Evolutionary conservation across 129 eudicot genomes (phyloP), one percentile per base, ranked within the genome.

Genomic region (Escallonia rubra): DNA sequence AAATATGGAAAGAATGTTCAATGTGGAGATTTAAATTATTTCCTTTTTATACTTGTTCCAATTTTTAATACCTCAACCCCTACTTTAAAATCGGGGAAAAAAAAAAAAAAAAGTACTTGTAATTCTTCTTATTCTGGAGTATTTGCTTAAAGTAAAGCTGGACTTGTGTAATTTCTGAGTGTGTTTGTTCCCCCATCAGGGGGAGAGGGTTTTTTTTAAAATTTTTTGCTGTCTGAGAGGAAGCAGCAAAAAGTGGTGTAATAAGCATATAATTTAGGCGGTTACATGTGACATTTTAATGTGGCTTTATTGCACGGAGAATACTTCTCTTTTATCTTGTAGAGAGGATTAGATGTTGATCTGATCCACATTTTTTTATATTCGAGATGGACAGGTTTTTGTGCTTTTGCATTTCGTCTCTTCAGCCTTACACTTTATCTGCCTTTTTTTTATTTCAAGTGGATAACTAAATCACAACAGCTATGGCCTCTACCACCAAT

Each of bases 221-320:
- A 7, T 63, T 67, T 41, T 63, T 67, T 41, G 46, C 47, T 81
- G 86, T 81, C 82, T 64, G 68, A 73, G 45, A 67, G 49, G 14
- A 40, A 68, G 86, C 53, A 73, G 82, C 86, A 73, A 60, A 81
- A 81, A 68, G 79, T 65, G 68, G 76, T 46, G 55, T 14, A 57
- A 61, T 15, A 4, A 34, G 1, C 46, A 51, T 48, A 61, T 57
- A 58, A 59, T 12, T 59, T 43, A 55, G 61, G 79, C 56, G 53
- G 72, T 73, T 67, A 9, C 65, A 13, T 61, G 5, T 41, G 51
- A n/a, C 68, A 78, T 23, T 41, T 68, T 42, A 66, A 49, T 49
- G 6, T 6, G 16, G 66, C 41, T 65, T 16, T 4, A 8, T 43
- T 11, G 59, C 51, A 47, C 54, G 41, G 9, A 10, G 6, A 15